These are phyloP conservation scores for Ilex asprella DNA, from an alignment of 257 asterid species.

Conservation along the genomic window DNA sequence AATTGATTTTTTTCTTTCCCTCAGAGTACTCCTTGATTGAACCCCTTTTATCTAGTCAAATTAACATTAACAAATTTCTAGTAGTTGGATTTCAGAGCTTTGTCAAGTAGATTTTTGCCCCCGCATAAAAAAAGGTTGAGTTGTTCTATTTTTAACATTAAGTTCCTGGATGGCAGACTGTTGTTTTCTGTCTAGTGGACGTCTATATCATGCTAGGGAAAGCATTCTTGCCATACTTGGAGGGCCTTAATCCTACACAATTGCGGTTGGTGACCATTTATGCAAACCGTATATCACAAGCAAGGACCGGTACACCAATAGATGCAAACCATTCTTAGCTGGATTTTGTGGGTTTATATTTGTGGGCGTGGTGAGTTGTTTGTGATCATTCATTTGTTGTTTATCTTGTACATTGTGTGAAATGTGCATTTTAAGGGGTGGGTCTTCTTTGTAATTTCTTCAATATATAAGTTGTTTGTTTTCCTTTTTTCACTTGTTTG, in stretches of 20 bases:
- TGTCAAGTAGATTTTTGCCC: not conserved
- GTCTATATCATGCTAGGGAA: constrained; percentile 93
- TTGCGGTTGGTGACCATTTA: constrained; percentile 83
- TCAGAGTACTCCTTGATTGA: too few relatives aligned
- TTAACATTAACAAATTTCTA: too few relatives aligned
- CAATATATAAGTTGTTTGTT: constrained; percentile 8
- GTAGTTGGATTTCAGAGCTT: not conserved
- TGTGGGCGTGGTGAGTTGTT: constrained; percentile 21
- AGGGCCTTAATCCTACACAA: constrained; percentile 88
- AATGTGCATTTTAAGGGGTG: constrained; percentile 18
- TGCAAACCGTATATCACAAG: constrained; percentile 96
- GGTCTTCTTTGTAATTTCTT: constrained; percentile 19
- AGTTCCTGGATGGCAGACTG: constrained; percentile 61
- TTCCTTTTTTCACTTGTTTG: constrained; percentile 9
- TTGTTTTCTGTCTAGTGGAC: constrained; percentile 95
- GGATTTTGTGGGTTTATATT: constrained; percentile 12
- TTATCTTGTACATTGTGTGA: constrained; percentile 34
- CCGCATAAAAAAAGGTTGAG: too few relatives aligned
- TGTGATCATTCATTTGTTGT: constrained; percentile 23
- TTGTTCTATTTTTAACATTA: too few relatives aligned
- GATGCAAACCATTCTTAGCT: constrained; percentile 48
- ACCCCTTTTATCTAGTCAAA: too few relatives aligned
- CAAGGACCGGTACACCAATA: constrained; percentile 80
- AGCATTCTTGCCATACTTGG: constrained; percentile 89
- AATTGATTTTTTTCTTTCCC: too few relatives aligned